phyloP scores from a whole-genome alignment of 306 rosid species.

The Dryas octopetala region DNA sequence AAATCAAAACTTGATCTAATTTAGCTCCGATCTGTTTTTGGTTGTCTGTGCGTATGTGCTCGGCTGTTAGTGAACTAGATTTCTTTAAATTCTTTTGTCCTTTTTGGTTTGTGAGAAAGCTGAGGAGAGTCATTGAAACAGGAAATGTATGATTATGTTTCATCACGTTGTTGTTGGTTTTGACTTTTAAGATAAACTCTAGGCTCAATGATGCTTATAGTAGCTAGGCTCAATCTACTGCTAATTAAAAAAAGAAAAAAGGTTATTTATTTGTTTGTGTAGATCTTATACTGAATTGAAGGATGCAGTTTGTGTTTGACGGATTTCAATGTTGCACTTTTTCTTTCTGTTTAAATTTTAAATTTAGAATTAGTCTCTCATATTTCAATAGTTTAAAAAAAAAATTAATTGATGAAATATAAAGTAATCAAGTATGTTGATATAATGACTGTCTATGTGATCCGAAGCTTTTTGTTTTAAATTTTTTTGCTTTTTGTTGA shows the following conservation, averaged over 20 bases:
- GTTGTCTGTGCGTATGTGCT: neutral
- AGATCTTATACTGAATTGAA: neutral
- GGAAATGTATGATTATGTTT: neutral
- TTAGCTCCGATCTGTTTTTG: constrained; percentile 15
- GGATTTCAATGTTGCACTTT: neutral
- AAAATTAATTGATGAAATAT: no score
- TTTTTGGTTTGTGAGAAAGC: constrained; percentile 4
- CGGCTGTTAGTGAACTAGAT: neutral
- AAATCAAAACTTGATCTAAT: neutral
- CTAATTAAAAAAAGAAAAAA: neutral
- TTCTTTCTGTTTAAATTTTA: neutral
- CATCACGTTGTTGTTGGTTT: neutral
- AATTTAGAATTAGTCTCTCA: neutral
- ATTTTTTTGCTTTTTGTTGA: no score
- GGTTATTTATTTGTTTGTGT: neutral
- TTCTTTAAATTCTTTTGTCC: neutral
- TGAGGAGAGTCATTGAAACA: neutral
- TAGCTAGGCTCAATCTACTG: neutral
- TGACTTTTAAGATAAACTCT: neutral
- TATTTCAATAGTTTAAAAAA: no score
- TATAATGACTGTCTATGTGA: no score
- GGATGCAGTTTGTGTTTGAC: neutral
- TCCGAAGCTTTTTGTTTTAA: no score
- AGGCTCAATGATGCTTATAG: neutral
- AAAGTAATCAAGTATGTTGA: no score